A percentile compares a stretch with the other conserved stretches of the same genome.
Evolutionary conservation across 2,329 filamentous ascomycete genomes (phyloP).

Genomic region (Fusarium sp.): DNA sequence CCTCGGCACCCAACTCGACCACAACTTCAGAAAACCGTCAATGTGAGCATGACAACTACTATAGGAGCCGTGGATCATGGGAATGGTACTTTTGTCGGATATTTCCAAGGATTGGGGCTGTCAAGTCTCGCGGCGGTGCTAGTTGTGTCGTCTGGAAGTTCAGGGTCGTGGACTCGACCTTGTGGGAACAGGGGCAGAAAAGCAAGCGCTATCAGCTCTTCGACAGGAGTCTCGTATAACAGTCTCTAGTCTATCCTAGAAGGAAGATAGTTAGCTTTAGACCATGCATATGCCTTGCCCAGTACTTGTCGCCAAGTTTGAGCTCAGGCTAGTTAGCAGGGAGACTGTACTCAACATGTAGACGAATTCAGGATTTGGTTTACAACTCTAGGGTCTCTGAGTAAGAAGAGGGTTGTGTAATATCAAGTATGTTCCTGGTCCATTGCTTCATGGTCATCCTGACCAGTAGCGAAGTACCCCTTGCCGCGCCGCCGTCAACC

Average conservation of each 20-base stretch:
- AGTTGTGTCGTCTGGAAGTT: not conserved
- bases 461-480: not conserved
- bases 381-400: not conserved
- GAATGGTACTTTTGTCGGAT: rapidly evolving
- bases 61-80: not conserved
- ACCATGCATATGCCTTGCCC: not conserved
- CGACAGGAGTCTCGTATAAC: not conserved
- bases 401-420: not conserved
- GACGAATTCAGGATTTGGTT: not conserved
- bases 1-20: not conserved
- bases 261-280: not conserved
- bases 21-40: not conserved
- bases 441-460: not conserved
- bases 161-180: not conserved
- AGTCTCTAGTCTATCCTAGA: not conserved
- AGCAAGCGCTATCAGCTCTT: not conserved
- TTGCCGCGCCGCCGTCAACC: not conserved
- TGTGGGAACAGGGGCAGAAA: not conserved
- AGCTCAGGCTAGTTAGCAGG: not conserved
- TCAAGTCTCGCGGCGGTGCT: not conserved
- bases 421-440: not conserved
- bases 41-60: not conserved
- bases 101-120: not conserved
- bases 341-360: not conserved
- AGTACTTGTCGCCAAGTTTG: not conserved